Evolutionary conservation across 805 yeast species (phyloP).

Genomic region (Yamadazyma akitaensis): DNA sequence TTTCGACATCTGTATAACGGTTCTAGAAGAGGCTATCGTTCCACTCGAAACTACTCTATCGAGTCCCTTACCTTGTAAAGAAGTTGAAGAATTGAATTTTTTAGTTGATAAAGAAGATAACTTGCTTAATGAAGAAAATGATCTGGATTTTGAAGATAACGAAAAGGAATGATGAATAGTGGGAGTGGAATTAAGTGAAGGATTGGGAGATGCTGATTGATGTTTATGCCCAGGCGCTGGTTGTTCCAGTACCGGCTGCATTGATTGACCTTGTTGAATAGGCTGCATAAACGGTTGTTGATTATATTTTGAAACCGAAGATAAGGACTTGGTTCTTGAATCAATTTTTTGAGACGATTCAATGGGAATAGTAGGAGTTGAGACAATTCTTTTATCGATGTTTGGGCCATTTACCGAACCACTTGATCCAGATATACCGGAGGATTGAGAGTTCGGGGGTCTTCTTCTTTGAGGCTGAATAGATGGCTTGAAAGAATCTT

Average conservation of each 20-base stretch:
- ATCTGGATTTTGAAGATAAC: constrained; percentile 37
- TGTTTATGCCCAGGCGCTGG: constrained; percentile 7
- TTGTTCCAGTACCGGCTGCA: constrained; percentile 1
- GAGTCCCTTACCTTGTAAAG: constrained; percentile 23
- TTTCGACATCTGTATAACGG: constrained; percentile 38
- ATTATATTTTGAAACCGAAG: constrained; percentile 18
- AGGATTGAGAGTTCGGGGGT: background rate
- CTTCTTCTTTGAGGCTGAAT: background rate
- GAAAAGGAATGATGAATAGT: constrained; percentile 33
- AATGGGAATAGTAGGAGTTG: constrained; percentile 24
- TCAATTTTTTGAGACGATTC: constrained; percentile 12
- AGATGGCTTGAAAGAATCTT: background rate
- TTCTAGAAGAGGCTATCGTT: constrained; percentile 34
- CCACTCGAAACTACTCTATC: constrained; percentile 30
- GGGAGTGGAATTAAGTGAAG: constrained; percentile 14
- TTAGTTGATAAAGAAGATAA: constrained; percentile 41
- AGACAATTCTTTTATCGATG: constrained; percentile 23
- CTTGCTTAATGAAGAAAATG: constrained; percentile 40
- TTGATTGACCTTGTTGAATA: constrained; percentile 12
- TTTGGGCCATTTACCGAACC: background rate
- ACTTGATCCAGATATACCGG: background rate
- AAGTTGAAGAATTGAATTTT: constrained; percentile 33
- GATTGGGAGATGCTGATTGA: constrained; percentile 9
- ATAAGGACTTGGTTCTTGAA: constrained; percentile 28
- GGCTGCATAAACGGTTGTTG: constrained; percentile 8